These are phyloP conservation scores for Capsella rubella DNA, from an alignment of 441 rosid species.

Conservation along the genomic window DNA sequence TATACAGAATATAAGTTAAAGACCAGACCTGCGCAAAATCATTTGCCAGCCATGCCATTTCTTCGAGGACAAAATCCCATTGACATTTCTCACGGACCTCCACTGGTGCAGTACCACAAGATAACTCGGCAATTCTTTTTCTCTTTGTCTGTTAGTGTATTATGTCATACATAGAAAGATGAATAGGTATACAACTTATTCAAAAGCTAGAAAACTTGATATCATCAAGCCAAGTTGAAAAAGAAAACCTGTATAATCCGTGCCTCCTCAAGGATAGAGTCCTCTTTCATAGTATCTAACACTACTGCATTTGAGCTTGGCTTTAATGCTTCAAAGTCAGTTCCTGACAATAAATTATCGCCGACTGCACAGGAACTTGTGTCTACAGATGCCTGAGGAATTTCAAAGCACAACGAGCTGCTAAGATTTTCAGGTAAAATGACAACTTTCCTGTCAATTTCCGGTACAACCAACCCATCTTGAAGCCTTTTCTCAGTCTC, in stretches of 20 bases:
- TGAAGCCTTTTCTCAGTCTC: conserved; percentile 49
- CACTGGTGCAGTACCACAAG: conserved; percentile 58
- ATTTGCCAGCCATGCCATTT: conserved; percentile 99
- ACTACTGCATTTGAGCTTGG: conserved; percentile 54
- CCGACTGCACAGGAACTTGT: conserved; percentile 50
- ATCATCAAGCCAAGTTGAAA: conserved; percentile 37
- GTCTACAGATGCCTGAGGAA: conserved; percentile 52
- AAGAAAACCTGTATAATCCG: conserved; percentile 77
- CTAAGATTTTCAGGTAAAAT: conserved; percentile 47
- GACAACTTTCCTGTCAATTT: conserved; percentile 48
- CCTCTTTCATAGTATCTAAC: conserved; percentile 70
- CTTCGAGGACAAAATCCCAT: conserved; percentile 99
- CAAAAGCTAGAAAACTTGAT: conserved; percentile 31
- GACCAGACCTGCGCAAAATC: conserved; percentile 95
- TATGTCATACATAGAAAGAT: conserved; percentile 36
- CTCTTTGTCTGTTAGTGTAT: conserved; percentile 78
- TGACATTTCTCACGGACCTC: conserved; percentile 70
- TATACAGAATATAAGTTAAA: conserved; percentile 21
- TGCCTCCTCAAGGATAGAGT: conserved; percentile 93
- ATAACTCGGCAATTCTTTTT: conserved; percentile 89
- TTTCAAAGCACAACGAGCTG: conserved; percentile 42
- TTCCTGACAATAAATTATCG: conserved; percentile 46
- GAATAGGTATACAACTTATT: conserved; percentile 38
- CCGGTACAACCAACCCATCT: conserved; percentile 49
- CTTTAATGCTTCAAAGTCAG: conserved; percentile 52